phyloP scores from a whole-genome alignment of 441 rosid genomes.

The Macaranga tanarius region DNA sequence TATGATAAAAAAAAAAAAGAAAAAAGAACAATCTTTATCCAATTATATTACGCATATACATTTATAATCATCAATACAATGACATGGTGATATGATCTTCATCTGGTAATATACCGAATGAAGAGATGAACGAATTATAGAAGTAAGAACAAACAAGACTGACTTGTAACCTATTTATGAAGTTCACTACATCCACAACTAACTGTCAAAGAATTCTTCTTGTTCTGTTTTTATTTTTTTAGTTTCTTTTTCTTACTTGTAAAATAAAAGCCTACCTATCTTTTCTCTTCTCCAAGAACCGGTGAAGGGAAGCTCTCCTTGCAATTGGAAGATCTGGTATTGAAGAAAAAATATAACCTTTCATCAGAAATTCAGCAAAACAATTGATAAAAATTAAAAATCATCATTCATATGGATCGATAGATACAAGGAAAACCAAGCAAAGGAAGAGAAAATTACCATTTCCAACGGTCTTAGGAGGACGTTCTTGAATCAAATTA shows the following conservation, averaged over 20 bases:
- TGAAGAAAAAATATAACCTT: neutral
- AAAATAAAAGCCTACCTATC: constrained; percentile 56
- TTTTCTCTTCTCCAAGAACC: constrained; percentile 82
- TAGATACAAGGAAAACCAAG: neutral
- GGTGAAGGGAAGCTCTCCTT: constrained; percentile 84
- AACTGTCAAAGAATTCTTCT: neutral
- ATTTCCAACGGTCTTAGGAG: constrained; percentile 35
- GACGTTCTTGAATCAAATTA: constrained; percentile 32
- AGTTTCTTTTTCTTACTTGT: neutral
- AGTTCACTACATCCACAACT: neutral
- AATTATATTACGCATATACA: too few relatives aligned
- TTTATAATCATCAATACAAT: too few relatives aligned
- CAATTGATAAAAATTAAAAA: neutral
- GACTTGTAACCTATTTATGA: neutral
- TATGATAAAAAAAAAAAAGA: too few relatives aligned
- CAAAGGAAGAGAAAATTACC: constrained; percentile 37
- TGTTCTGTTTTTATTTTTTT: neutral
- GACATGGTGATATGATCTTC: neutral
- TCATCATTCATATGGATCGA: neutral
- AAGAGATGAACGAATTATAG: neutral
- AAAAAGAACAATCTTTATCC: too few relatives aligned
- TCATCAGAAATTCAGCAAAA: neutral
- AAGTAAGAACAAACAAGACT: neutral
- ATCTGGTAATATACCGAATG: neutral
- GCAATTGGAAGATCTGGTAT: constrained; percentile 76